These are phyloP conservation scores for Phlyctochytrium arcticum DNA, from an alignment of 192 early-diverging fungal species.

Conservation along the genomic window DNA sequence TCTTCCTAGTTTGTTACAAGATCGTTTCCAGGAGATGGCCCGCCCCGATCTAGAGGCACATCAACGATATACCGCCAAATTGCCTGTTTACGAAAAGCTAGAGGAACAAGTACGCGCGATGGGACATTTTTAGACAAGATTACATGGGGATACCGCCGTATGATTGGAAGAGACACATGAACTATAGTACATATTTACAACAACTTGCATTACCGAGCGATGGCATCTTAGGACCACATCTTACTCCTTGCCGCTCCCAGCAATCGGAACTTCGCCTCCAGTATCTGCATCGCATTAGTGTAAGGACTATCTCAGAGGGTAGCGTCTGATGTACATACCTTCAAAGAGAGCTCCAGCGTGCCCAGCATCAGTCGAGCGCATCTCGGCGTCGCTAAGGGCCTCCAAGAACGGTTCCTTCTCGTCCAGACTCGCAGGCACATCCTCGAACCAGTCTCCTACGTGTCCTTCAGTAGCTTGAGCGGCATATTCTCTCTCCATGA, in stretches of 20 bases:
- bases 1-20: too few species aligned
- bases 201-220: background rate
- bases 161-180: too few species aligned
- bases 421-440: background rate
- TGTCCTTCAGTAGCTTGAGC: too few species aligned
- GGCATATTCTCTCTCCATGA: too few species aligned
- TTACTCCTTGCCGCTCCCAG: background rate
- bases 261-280: background rate
- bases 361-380: slow-evolving; percentile 1
- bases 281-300: background rate
- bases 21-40: too few species aligned
- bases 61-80: background rate
- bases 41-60: background rate
- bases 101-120: background rate
- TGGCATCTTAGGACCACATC: background rate
- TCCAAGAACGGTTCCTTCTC: slow-evolving; percentile 6
- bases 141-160: too few species aligned
- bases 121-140: background rate
- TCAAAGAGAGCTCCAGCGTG: slow-evolving; percentile 7
- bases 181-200: background rate
- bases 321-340: background rate
- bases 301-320: too few species aligned
- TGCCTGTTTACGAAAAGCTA: background rate
- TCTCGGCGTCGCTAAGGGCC: background rate
- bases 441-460: slow-evolving; percentile 6